Percentiles rank a stretch among this genome's conserved stretches.
Evolutionary conservation across 495 filamentous ascomycete genomes (phyloP).

Genomic region (Massariosphaeria phaeospora): DNA sequence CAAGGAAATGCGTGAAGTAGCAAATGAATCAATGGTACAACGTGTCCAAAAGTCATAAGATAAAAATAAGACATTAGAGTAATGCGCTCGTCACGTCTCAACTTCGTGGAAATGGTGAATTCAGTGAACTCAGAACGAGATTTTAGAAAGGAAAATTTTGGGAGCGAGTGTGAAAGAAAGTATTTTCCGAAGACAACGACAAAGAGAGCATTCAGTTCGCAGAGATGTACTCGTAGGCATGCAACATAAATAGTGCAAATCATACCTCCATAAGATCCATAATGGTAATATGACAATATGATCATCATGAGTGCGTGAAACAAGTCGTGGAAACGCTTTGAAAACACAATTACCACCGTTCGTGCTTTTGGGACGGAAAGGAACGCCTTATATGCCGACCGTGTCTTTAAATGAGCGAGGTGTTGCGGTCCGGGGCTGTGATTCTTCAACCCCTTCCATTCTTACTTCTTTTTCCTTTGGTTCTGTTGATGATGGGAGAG

Average conservation of each 20-base stretch:
- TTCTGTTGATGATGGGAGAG: slow-evolving; percentile 26
- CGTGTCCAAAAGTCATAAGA: slow-evolving; percentile 16
- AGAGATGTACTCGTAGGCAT: slow-evolving; percentile 24
- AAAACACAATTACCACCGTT: slow-evolving; percentile 35
- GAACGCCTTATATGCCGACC: slow-evolving; percentile 35
- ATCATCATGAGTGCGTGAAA: slow-evolving; percentile 35
- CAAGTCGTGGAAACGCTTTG: slow-evolving; percentile 33
- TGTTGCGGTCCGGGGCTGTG: slow-evolving; percentile 29
- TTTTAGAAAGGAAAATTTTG: slow-evolving; percentile 24
- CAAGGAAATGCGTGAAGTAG: background rate
- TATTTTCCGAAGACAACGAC: slow-evolving; percentile 2
- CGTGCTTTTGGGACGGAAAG: slow-evolving; percentile 31
- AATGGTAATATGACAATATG: slow-evolving; percentile 34
- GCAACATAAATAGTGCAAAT: slow-evolving; percentile 18
- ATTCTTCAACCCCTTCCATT: slow-evolving; percentile 35
- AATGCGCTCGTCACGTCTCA: slow-evolving; percentile 24
- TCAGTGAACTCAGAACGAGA: slow-evolving; percentile 15
- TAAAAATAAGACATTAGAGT: slow-evolving; percentile 31
- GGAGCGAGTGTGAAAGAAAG: slow-evolving; percentile 18
- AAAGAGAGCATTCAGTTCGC: slow-evolving; percentile 8
- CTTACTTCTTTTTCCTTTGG: slow-evolving; percentile 23
- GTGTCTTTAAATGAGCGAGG: slow-evolving; percentile 36
- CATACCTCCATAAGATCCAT: slow-evolving; percentile 32
- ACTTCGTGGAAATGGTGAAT: slow-evolving; percentile 18
- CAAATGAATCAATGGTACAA: slow-evolving; percentile 9